phyloP scores from a whole-genome alignment of 2,329 filamentous ascomycete genomes.

The Hymenotorrendiella dingleyae region DNA sequence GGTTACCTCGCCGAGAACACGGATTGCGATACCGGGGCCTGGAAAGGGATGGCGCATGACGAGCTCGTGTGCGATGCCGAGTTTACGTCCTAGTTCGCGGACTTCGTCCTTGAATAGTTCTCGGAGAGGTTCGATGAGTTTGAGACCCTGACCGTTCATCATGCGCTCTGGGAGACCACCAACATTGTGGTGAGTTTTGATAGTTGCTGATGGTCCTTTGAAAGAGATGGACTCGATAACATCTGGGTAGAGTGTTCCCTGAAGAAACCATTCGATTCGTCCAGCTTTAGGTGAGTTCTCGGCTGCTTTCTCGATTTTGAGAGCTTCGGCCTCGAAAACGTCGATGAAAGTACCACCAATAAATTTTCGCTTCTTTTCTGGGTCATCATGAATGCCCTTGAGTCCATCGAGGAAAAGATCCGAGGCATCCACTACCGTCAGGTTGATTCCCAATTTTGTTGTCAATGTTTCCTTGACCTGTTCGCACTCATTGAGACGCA shows the following conservation, averaged over 20 bases:
- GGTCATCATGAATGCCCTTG: constrained; percentile 65
- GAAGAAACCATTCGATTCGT: constrained; percentile 78
- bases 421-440: constrained; percentile 77
- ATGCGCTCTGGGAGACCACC: constrained; percentile 58
- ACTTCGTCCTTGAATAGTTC: constrained; percentile 85
- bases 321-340: constrained; percentile 75
- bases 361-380: constrained; percentile 86
- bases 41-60: constrained; percentile 77
- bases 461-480: constrained; percentile 75
- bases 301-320: constrained; percentile 65
- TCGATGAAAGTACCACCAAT: constrained; percentile 77
- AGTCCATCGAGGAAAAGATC: constrained; percentile 73
- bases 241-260: constrained; percentile 68
- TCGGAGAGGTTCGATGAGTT: constrained; percentile 72
- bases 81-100: constrained; percentile 58
- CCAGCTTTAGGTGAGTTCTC: constrained; percentile 62
- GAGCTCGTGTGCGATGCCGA: constrained; percentile 68
- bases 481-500: constrained; percentile 80
- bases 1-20: constrained; percentile 77
- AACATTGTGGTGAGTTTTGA: constrained; percentile 68
- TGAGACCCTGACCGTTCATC: constrained; percentile 46
- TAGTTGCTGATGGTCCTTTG: constrained; percentile 65
- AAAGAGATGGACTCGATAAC: constrained; percentile 59
- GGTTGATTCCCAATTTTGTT: constrained; percentile 78
- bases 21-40: constrained; percentile 63